phyloP scores from a whole-genome alignment of 2,329 filamentous ascomycete genomes.

The Byssochlamys sp. region DNA sequence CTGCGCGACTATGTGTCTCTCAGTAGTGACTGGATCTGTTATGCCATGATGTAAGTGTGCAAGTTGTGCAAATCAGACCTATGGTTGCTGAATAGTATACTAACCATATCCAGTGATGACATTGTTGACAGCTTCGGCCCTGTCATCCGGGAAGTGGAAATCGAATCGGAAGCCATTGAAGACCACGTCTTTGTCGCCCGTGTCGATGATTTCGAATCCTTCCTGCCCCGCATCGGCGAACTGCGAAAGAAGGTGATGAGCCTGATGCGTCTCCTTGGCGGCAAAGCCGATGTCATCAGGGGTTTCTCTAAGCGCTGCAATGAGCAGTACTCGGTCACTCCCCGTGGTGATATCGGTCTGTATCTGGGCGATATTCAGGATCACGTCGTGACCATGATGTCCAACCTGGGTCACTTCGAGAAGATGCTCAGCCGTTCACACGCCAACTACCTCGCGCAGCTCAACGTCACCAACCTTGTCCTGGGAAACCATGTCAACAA shows the following conservation, averaged over 20 bases:
- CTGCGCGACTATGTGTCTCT: slow-evolving; percentile 90
- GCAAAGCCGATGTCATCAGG: slow-evolving; percentile 96
- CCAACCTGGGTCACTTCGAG: slow-evolving; percentile 87
- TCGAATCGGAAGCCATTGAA: slow-evolving; percentile 84
- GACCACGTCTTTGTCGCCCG: slow-evolving; percentile 90
- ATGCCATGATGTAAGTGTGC: slow-evolving; percentile 73
- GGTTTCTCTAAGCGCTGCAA: slow-evolving; percentile 98
- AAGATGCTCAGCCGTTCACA: slow-evolving; percentile 93
- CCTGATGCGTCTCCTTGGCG: slow-evolving; percentile 81
- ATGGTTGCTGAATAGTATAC: not conserved
- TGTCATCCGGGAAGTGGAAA: slow-evolving; percentile 75
- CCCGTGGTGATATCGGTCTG: slow-evolving; percentile 88
- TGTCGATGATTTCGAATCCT: slow-evolving; percentile 76
- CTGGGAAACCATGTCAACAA: slow-evolving; percentile 82
- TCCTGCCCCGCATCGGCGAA: slow-evolving; percentile 78
- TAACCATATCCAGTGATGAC: slow-evolving; percentile 57
- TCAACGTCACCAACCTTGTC: slow-evolving; percentile 81
- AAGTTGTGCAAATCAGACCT: not conserved
- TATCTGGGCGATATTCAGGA: slow-evolving; percentile 97
- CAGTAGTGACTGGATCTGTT: slow-evolving; percentile 97
- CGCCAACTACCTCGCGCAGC: slow-evolving; percentile 89
- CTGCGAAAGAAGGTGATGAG: slow-evolving; percentile 92
- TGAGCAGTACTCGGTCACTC: slow-evolving; percentile 89
- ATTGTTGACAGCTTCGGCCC: slow-evolving; percentile 95
- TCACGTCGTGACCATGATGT: slow-evolving; percentile 98